Evolutionary conservation across 2,329 filamentous ascomycete genomes (phyloP).

Genomic region (Ceratocystis huliohia): DNA sequence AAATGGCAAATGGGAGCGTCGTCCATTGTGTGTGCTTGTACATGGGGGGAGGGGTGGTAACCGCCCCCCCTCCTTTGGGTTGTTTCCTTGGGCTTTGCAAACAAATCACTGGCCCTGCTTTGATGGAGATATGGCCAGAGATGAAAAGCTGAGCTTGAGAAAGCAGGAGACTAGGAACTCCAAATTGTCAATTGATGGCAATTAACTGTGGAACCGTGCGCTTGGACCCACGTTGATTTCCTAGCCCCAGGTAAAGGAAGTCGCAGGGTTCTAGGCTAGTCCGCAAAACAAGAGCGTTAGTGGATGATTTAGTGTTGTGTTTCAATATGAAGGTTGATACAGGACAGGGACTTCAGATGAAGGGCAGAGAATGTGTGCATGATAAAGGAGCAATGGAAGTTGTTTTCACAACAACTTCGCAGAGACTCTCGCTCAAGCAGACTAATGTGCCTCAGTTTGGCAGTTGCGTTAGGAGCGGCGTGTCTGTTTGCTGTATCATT

Average conservation of each 20-base stretch:
- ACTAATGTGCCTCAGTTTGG: background rate
- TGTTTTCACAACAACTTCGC: background rate
- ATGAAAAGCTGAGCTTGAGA: background rate
- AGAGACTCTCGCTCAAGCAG: background rate
- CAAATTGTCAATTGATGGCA: constrained; percentile 4
- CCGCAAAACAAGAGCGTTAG: background rate
- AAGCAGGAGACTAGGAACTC: background rate
- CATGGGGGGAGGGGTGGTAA: background rate
- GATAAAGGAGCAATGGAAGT: background rate
- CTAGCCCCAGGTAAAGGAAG: constrained; percentile 2
- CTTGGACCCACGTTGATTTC: constrained; percentile 12
- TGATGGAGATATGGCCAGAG: background rate
- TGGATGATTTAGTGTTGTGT: constrained; percentile 7
- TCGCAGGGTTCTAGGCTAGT: constrained; percentile 1
- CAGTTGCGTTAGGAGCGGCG: background rate
- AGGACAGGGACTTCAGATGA: constrained; percentile 10
- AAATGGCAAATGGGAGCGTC: background rate
- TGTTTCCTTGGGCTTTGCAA: background rate
- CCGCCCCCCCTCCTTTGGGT: background rate
- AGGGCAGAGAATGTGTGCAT: background rate
- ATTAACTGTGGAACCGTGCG: constrained; percentile 12
- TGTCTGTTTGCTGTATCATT: background rate
- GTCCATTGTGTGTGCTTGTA: background rate
- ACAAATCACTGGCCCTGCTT: background rate
- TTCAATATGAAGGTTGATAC: constrained; percentile 3